phyloP scores from a whole-genome alignment of 352 stramenopile species.

The Phytopythium kandeliae region DNA sequence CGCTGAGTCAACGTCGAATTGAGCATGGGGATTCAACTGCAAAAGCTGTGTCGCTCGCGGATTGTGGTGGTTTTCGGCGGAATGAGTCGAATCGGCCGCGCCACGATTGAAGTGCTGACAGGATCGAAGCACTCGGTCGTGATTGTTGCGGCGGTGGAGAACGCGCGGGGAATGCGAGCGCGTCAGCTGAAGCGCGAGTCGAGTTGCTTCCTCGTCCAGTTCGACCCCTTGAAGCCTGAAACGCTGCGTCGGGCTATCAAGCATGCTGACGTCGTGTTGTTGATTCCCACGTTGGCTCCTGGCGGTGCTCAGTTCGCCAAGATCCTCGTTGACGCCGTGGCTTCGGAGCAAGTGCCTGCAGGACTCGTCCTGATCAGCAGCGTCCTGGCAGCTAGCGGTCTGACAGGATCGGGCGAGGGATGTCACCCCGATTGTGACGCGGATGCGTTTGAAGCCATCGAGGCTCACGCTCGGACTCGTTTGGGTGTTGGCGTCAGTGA shows the following conservation, averaged over 20 bases:
- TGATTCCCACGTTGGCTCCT: slow-evolving; percentile 54
- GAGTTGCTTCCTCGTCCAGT: slow-evolving; percentile 51
- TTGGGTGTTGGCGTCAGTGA: not conserved
- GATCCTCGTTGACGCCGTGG: slow-evolving; percentile 54
- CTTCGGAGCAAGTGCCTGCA: slow-evolving; percentile 27
- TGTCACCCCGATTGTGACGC: slow-evolving; percentile 12
- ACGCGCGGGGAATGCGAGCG: slow-evolving; percentile 36
- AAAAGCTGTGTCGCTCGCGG: slow-evolving; percentile 45
- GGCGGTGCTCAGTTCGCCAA: slow-evolving; percentile 61
- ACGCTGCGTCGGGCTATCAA: slow-evolving; percentile 58
- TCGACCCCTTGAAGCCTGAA: slow-evolving; percentile 36
- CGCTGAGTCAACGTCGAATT: not conserved
- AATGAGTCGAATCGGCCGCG: slow-evolving; percentile 57
- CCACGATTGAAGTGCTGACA: slow-evolving; percentile 44
- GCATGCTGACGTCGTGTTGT: slow-evolving; percentile 57
- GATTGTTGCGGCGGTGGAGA: slow-evolving; percentile 55
- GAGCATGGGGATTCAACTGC: slow-evolving; percentile 48
- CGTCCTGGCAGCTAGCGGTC: slow-evolving; percentile 41
- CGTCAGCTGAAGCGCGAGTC: slow-evolving; percentile 46
- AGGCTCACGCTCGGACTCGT: slow-evolving; percentile 40
- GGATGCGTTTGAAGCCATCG: slow-evolving; percentile 54
- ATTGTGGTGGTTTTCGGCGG: slow-evolving; percentile 76
- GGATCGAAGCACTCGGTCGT: slow-evolving; percentile 34
- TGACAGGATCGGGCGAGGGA: slow-evolving; percentile 14
- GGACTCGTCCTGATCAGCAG: slow-evolving; percentile 66